These are phyloP conservation scores for Neofusicoccum cordaticola DNA, from an alignment of 2,329 filamentous ascomycete species.

Conservation along the genomic window DNA sequence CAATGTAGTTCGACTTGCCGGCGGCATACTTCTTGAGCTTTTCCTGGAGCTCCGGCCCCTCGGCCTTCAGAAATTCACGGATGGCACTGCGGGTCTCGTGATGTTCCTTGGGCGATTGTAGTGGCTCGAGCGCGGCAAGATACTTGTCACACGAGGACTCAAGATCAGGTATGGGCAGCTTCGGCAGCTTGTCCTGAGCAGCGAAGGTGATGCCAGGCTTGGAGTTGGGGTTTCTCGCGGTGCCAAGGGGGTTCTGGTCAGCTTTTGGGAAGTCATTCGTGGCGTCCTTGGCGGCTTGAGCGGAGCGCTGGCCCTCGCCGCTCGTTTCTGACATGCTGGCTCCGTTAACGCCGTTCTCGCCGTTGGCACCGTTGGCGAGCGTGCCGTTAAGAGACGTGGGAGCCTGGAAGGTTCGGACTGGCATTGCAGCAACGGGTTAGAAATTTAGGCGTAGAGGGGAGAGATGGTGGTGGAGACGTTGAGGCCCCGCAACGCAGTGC, in stretches of 20 bases:
- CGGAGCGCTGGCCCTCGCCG: constrained; percentile 39
- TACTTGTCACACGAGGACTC: constrained; percentile 77
- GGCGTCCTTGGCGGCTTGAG: constrained; percentile 54
- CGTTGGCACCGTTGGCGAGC: constrained; percentile 44
- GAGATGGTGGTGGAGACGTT: constrained; percentile 78
- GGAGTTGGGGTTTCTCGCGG: constrained; percentile 52
- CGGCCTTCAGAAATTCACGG: constrained; percentile 74
- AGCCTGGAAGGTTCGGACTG: constrained; percentile 69
- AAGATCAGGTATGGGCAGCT: constrained; percentile 88
- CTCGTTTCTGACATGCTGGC: constrained; percentile 37
- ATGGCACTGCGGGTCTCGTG: constrained; percentile 77
- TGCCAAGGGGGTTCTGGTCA: constrained; percentile 45
- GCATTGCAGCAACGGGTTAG: constrained; percentile 53
- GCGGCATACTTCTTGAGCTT: constrained; percentile 86
- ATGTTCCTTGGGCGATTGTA: constrained; percentile 79
- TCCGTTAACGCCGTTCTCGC: constrained; percentile 29
- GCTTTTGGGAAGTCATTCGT: constrained; percentile 48
- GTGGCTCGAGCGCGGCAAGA: constrained; percentile 70
- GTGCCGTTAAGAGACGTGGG: constrained; percentile 72
- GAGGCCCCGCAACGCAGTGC: constrained; percentile 80
- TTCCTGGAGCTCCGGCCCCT: constrained; percentile 83
- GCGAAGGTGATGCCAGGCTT: constrained; percentile 82
- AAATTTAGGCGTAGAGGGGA: constrained; percentile 65
- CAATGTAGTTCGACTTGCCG: constrained; percentile 92
- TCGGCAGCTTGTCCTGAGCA: constrained; percentile 81